A percentile compares a stretch with the other conserved stretches of the same genome.
These are phyloP conservation scores for Rhododendron williamsianum DNA, from an alignment of 148 eudicot species.

Conservation along the genomic window DNA sequence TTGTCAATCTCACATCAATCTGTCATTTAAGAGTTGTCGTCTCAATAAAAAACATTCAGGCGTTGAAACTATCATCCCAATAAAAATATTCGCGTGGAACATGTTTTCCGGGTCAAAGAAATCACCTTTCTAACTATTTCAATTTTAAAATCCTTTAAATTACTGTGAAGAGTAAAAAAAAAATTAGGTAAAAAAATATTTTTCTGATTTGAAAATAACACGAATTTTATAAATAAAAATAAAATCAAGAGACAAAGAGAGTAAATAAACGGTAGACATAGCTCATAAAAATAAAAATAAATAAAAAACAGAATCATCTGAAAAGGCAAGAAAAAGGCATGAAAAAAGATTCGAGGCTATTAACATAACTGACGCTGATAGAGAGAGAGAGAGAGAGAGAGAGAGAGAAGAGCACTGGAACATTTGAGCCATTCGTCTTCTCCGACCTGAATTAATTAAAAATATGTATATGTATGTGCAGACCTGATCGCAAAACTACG, in stretches of 20 bases:
- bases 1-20: not conserved
- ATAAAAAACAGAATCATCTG: not conserved
- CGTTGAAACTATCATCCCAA: not conserved
- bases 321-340: not conserved
- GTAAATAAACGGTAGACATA: not conserved
- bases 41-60: not conserved
- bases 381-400: not conserved
- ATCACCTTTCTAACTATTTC: not conserved
- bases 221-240: not conserved
- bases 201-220: not conserved
- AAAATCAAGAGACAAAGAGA: not conserved
- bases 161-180: not conserved
- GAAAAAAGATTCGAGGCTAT: not conserved
- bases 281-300: not conserved
- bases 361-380: not conserved
- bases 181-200: not conserved
- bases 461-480: too few relatives aligned
- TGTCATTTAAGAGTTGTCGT: not conserved
- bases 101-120: not conserved
- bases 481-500: not conserved
- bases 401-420: not conserved
- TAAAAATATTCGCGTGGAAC: not conserved
- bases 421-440: slow-evolving; percentile 2
- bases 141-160: not conserved
- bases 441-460: not conserved